Percentiles rank a stretch among this genome's conserved stretches.
Conservation (phyloP, 177 flowering plant genomes). For the Vitis hybrid region DNA sequence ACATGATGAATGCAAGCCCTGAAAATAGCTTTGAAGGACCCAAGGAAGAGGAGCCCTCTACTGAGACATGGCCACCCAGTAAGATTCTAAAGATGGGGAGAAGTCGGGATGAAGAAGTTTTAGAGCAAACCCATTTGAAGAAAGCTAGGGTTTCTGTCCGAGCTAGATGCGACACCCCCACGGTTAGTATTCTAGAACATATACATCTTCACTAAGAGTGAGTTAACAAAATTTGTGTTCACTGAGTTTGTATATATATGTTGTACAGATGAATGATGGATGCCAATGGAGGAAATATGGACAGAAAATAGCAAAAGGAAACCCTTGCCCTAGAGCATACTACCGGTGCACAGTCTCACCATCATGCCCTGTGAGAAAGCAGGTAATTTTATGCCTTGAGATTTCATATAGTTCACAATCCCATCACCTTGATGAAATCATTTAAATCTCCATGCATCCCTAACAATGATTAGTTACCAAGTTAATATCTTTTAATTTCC, state of each 20-base stretch:
- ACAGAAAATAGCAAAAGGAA: slow-evolving; percentile 78
- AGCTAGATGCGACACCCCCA: slow-evolving; percentile 72
- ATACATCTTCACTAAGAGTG: too few species aligned
- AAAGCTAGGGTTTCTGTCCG: slow-evolving; percentile 78
- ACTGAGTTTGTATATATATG: background rate
- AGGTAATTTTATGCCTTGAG: slow-evolving; percentile 36
- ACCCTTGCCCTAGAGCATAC: slow-evolving; percentile 84
- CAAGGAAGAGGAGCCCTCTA: slow-evolving; percentile 17
- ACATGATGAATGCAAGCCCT: slow-evolving; percentile 9
- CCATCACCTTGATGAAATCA: too few species aligned
- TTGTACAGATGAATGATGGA: slow-evolving; percentile 69
- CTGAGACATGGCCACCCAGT: slow-evolving; percentile 25
- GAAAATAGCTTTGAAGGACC: slow-evolving; percentile 18
- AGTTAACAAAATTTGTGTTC: background rate
- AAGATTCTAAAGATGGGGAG: slow-evolving; percentile 20
- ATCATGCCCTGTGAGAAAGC: slow-evolving; percentile 75
- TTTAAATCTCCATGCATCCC: too few species aligned
- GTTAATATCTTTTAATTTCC: too few species aligned
- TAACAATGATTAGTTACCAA: too few species aligned
- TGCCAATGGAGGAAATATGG: slow-evolving; percentile 94
- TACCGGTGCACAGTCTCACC: slow-evolving; percentile 78
- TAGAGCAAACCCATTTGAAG: slow-evolving; percentile 46
- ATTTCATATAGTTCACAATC: background rate
- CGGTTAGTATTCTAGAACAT: slow-evolving; percentile 39
- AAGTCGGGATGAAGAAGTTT: slow-evolving; percentile 43